Base-by-base conservation (phyloP, 208 protist genomes). In the Trypanosoma avium region DNA sequence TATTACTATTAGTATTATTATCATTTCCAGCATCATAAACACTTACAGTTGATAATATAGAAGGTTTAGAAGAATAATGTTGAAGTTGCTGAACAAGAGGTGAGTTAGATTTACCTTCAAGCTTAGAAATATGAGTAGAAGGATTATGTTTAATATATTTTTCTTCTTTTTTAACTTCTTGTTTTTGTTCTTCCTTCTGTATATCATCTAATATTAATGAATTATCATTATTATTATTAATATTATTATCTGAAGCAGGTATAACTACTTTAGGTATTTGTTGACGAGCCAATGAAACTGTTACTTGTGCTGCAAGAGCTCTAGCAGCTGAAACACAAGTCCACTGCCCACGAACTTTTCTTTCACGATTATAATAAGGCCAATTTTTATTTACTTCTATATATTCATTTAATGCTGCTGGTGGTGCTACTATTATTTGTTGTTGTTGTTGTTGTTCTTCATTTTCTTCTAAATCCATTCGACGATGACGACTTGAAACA, bases 341-440 rank as follows among this genome's bases (percentile, higher is more conserved):
- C 52, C 58, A 73, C 19, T 73, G 67, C 5, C 60, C 67, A 29
- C 50, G 52, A 4, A 73, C 67, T 24, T 67, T 61, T 35, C 52
- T 0, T 45, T 67, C 59, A 29, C 52, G 49, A 42, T 57, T 17
- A 40, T 73, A 73, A 17, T 67, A 33, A 19, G 67, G 40, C 58
- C 59, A 73, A 7, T 45, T 47, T 29, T 48, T 50, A n/a, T n/a
- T n/a, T n/a, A n/a, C n/a, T n/a, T n/a, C n/a, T n/a, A n/a, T n/a
- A n/a, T n/a, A n/a, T n/a, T n/a, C n/a, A n/a, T n/a, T n/a, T n/a
- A n/a, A n/a, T n/a, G n/a, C n/a, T n/a, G n/a, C n/a, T n/a, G n/a
- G n/a, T n/a, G n/a, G n/a, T n/a, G n/a, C n/a, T n/a, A n/a, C n/a
- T n/a, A n/a, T n/a, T n/a, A n/a, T n/a, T 29, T 30, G 46, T 29